Evolutionary conservation across 108 stramenopile genomes (phyloP).

Genomic region (Pelagomonas calceolata): DNA sequence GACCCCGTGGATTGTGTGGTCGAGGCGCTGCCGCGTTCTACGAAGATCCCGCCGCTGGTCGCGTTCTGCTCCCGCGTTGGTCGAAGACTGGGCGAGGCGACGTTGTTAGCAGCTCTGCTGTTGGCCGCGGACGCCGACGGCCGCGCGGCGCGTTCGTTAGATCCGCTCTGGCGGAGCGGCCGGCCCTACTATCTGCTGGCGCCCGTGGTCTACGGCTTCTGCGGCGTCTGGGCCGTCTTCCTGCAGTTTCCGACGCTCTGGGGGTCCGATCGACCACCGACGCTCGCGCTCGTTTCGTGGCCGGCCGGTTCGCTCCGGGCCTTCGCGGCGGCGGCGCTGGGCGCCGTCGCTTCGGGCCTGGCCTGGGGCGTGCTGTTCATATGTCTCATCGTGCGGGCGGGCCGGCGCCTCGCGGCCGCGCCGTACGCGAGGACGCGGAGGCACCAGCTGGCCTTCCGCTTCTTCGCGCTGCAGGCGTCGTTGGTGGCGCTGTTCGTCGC

Average conservation of each 20-base stretch:
- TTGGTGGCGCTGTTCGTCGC: background rate
- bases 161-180: background rate
- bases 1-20: background rate
- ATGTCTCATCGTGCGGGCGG: slow-evolving; percentile 13
- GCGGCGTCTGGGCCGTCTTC: background rate
- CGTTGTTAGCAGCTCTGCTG: background rate
- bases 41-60: background rate
- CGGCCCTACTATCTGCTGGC: background rate
- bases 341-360: background rate
- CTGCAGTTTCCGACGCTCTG: slow-evolving; percentile 19
- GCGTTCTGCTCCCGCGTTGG: background rate
- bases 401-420: slow-evolving; percentile 11
- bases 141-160: background rate
- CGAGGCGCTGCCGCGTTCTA: background rate
- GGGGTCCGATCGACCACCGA: slow-evolving; percentile 13
- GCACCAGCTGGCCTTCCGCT: slow-evolving; percentile 33
- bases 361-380: slow-evolving; percentile 15
- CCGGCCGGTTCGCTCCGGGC: slow-evolving; percentile 1
- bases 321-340: slow-evolving; percentile 11
- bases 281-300: slow-evolving; percentile 30
- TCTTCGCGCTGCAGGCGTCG: slow-evolving; percentile 29
- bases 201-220: background rate
- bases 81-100: background rate
- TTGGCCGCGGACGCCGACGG: background rate
- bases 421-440: slow-evolving; percentile 30